Evolutionary conservation across 2,329 filamentous ascomycete genomes (phyloP), one percentile per base, ranked within the genome.

Genomic region (Parastagonospora nodorum): DNA sequence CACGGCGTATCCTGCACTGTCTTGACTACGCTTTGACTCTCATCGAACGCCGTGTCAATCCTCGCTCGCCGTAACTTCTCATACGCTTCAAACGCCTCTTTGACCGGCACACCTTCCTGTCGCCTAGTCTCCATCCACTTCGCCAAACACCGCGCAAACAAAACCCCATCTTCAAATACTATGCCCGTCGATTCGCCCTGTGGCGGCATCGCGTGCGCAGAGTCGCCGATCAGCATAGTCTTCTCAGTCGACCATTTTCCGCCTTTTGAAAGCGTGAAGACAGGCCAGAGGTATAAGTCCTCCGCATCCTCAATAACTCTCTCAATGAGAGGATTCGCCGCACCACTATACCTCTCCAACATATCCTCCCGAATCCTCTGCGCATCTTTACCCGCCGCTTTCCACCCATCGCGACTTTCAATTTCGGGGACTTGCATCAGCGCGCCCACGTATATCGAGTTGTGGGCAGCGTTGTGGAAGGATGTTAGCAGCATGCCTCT

Each of bases 171-270:
- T 64, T 82, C 80, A 53, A 82, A 80, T 8, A 81, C 78, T 30
- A 82, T 76, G 12, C 79, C 79, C 4, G 78, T 81, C 29, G 72
- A 74, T 53, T 81, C 79, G 9, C 79, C 79, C 50, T 80, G 78
- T 2, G 79, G 78, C 3, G 79, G 78, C 79, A 81, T 81, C 8
- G 76, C 77, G 58, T 79, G 77, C 42, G 77, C 77, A 29, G 75
- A 75, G 50, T 80, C 77, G 3, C 77, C 77, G 5, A 79, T 71
- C 31, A 79, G 60, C 69, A 78, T 76, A 2, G 74, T 71, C 4
- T 74, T 63, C n/a, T 76, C 67, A 0, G 76, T 78, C 2, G 69
- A 67, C 77, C 77, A 79, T 48, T 73, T 77, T 0, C 76, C 76
- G 10, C 69, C 60, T 42, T 77, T 77, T 2, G 67, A 68, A 0